These are phyloP conservation scores for Brassica balearica DNA, from an alignment of 441 rosid genomes.

Conservation along the genomic window DNA sequence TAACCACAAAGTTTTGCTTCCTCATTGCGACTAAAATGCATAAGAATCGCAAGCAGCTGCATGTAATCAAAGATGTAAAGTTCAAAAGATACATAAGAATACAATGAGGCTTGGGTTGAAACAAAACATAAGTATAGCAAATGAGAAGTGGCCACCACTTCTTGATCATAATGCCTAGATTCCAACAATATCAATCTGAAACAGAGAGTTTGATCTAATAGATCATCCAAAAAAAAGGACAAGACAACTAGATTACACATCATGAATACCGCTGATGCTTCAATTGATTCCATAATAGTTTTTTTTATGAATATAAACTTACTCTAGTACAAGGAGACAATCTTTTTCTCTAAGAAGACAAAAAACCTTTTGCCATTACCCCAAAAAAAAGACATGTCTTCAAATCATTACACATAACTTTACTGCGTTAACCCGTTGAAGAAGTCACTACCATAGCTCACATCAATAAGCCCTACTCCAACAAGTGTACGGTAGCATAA, in stretches of 20 bases:
- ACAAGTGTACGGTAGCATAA: conserved; percentile 54
- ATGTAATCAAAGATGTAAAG: not conserved
- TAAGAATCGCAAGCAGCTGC: not conserved
- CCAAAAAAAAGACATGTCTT: not conserved
- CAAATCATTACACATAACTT: conserved; percentile 5
- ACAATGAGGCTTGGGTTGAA: not conserved
- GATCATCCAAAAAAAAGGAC: not conserved
- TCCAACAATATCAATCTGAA: conserved; percentile 1
- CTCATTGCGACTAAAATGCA: not conserved
- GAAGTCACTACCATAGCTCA: conserved; percentile 70
- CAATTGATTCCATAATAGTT: not conserved
- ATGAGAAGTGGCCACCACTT: not conserved
- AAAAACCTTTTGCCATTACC: not conserved
- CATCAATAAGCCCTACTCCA: conserved; percentile 65
- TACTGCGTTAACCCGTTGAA: conserved; percentile 66
- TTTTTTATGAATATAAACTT: not conserved
- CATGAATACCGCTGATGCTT: not conserved
- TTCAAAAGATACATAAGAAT: not conserved
- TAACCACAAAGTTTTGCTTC: conserved; percentile 27
- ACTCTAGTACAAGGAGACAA: not conserved
- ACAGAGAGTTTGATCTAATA: not conserved
- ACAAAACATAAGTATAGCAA: not conserved
- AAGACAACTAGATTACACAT: not conserved
- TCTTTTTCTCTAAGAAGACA: not conserved
- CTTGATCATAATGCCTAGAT: not conserved